Evolutionary conservation across 2,329 filamentous ascomycete genomes (phyloP), one percentile per base, ranked within the genome.

Genomic region (Colletotrichum sp.): DNA sequence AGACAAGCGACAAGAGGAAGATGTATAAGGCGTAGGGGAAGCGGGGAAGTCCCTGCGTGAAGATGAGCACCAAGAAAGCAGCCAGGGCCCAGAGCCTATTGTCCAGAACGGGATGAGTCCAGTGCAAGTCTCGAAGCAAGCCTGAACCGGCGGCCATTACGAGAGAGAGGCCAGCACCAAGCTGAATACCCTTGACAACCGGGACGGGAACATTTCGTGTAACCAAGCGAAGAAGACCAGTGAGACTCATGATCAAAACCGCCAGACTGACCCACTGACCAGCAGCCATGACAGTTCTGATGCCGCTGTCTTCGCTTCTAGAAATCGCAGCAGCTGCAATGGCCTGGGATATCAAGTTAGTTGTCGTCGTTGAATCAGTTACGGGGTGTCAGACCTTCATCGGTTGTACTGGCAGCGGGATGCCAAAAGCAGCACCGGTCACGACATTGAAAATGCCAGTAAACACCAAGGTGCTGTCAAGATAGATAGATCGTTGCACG

Each of bases 121-220:
- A 98, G 15, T 88, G 87, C 6, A 98, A 88, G 4, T 92, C 92
- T 21, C 89, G 87, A 15, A 97, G 88, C 74, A 98, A 89, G 63
- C 88, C 90, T 1, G 89, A 88, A 5, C 95, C 95, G 9, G 95
- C 95, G 15, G 95, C 94, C 73, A 98, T 90, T 70, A 96, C 91
- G 18, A 99, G 90, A 18, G 94, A 95, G 64, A 99, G 88, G 2
- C 96, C 96, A 6, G 96, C 96, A 49, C 96, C 96, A 64, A 98
- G 92, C 85, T 99, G 97, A 79, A 99, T 98, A 34, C 96, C 96
- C 83, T 98, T 98, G 69, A 99, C 93, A 1, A 99, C 94, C 0
- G 96, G 95, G 16, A 96, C 91, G 1, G 96, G 96, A 10, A 98
- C 94, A 16, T 93, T 88, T n/a, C 88, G 86, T 10, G 94, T 93